phyloP scores from a whole-genome alignment of 345 rosid species.

The Theobroma cacao region DNA sequence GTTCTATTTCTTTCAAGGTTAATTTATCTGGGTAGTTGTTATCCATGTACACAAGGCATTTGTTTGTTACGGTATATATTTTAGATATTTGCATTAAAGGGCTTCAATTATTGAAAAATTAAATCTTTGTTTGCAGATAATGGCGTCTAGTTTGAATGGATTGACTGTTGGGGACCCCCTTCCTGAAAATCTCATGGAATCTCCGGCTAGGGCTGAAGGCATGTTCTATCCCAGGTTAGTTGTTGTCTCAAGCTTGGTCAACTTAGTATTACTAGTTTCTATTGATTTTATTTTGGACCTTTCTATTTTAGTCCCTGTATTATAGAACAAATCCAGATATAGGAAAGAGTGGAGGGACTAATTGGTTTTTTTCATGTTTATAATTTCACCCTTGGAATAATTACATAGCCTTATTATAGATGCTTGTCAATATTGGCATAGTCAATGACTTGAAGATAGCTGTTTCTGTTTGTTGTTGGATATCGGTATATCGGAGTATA shows the following conservation, averaged over 20 bases:
- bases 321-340: background rate
- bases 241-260: constrained; percentile 2
- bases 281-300: background rate
- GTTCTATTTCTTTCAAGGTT: background rate
- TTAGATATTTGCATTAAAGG: background rate
- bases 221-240: constrained; percentile 45
- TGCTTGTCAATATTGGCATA: background rate
- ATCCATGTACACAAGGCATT: background rate
- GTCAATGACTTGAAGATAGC: background rate
- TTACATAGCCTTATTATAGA: background rate
- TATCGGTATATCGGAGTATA: background rate
- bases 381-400: background rate
- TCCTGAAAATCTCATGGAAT: constrained; percentile 77
- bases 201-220: constrained; percentile 68
- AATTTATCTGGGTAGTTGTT: background rate
- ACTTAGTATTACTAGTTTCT: background rate
- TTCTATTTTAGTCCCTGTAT: background rate
- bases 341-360: background rate
- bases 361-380: background rate
- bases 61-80: background rate
- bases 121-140: constrained; percentile 47
- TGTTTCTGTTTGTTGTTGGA: background rate
- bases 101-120: background rate
- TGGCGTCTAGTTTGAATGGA: constrained; percentile 83
- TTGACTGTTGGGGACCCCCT: constrained; percentile 85